Percentiles rank a stretch among this genome's conserved stretches.
Evolutionary conservation across 331 rosid genomes (phyloP).

Genomic region (Prunus yedoensis): DNA sequence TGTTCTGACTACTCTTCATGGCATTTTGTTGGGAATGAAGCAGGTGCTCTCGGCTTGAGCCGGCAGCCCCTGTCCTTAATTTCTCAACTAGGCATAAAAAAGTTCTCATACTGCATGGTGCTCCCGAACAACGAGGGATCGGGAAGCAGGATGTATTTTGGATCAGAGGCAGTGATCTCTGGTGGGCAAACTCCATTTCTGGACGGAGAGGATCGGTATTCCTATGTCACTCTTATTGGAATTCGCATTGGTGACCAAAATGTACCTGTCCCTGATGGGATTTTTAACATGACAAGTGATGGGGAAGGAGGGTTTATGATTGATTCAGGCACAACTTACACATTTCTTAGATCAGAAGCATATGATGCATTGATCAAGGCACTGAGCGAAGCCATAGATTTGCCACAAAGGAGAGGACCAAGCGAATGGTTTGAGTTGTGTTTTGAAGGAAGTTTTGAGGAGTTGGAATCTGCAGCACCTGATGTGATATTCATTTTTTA

Average conservation of each 20-base stretch:
- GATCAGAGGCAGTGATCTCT: neutral
- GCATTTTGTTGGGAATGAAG: neutral
- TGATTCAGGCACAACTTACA: conserved; percentile 29
- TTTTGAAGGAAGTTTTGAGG: conserved; percentile 8
- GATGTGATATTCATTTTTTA: conserved; percentile 15
- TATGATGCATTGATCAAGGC: conserved; percentile 6
- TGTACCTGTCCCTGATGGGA: conserved; percentile 3
- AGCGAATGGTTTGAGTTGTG: conserved; percentile 11
- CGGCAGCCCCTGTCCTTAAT: conserved; percentile 13
- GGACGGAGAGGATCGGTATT: neutral
- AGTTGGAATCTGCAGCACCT: conserved; percentile 18
- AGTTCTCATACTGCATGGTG: conserved; percentile 21
- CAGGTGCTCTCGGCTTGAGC: conserved; percentile 22
- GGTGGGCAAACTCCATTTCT: conserved; percentile 14
- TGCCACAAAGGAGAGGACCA: conserved; percentile 5
- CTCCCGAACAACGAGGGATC: neutral
- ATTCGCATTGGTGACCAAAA: conserved; percentile 8
- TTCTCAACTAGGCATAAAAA: conserved; percentile 22
- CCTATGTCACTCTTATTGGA: conserved; percentile 14
- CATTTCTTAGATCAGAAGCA: conserved; percentile 7
- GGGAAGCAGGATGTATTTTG: no score
- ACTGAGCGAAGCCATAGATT: neutral
- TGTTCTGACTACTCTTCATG: conserved; percentile 1
- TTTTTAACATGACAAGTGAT: conserved; percentile 7
- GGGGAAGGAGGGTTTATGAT: conserved; percentile 20